These are phyloP conservation scores for Alisma plantagoaquatica DNA, from an alignment of 106 monocot species.

Conservation along the genomic window DNA sequence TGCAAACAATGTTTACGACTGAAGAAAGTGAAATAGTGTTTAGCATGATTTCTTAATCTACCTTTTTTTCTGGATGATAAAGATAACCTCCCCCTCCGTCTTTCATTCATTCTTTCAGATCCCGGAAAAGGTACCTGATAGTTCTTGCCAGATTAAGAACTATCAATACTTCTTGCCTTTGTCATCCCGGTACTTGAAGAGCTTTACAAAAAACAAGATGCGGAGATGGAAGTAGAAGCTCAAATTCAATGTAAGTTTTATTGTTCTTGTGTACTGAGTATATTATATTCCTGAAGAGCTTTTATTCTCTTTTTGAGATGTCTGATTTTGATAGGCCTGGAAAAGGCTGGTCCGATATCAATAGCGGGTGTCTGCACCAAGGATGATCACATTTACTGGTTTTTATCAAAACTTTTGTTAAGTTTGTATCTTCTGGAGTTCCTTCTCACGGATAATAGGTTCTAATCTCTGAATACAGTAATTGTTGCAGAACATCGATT, in stretches of 20 bases:
- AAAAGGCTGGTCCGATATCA: too few species aligned
- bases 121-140: not conserved
- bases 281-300: not conserved
- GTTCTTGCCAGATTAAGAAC: constrained; percentile 3
- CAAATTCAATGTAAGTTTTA: constrained; percentile 33
- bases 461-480: too few species aligned
- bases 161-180: constrained; percentile 3
- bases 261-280: not conserved
- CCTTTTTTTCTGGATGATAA: not conserved
- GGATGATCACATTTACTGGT: too few species aligned
- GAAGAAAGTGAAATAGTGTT: constrained; percentile 1
- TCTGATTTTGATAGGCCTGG: too few species aligned
- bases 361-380: too few species aligned
- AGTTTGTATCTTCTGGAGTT: too few species aligned
- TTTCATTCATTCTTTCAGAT: constrained; percentile 7
- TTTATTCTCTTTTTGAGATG: too few species aligned
- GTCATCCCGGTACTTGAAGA: constrained; percentile 11
- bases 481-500: constrained; percentile 65
- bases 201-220: constrained; percentile 7
- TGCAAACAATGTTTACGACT: constrained; percentile 17
- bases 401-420: too few species aligned
- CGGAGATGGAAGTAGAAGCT: constrained; percentile 36
- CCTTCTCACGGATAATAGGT: too few species aligned
- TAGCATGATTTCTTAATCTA: not conserved
- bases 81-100: too few species aligned